Conservation (phyloP, 2,329 filamentous ascomycete species). For the Penicillium nordicum region DNA sequence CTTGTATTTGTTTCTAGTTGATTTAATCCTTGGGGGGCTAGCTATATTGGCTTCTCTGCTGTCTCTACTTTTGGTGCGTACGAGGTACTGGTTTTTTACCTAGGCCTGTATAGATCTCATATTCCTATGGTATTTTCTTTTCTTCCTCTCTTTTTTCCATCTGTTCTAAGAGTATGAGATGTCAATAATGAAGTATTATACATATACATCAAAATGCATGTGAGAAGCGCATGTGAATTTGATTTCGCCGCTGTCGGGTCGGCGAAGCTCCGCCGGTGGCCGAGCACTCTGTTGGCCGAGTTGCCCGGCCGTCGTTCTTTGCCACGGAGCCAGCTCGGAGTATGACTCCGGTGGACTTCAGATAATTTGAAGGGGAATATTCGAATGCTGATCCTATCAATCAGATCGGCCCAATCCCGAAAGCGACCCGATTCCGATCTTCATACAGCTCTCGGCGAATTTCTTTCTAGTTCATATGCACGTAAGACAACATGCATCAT, state of each 20-base stretch:
- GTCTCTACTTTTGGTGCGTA: neutral
- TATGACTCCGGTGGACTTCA: neutral
- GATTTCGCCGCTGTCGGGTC: neutral
- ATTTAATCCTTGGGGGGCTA: neutral
- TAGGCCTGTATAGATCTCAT: neutral
- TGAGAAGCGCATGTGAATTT: neutral
- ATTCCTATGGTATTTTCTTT: too few relatives aligned
- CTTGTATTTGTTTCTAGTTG: constrained; percentile 11
- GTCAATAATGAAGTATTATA: neutral
- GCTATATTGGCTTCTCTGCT: neutral
- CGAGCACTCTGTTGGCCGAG: neutral
- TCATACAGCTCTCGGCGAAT: neutral
- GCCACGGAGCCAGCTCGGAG: neutral
- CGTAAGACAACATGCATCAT: neutral
- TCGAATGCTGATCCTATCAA: neutral
- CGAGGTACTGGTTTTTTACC: neutral
- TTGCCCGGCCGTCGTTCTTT: neutral
- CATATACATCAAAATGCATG: neutral
- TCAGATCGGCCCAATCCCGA: neutral
- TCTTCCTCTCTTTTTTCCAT: neutral
- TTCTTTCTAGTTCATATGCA: neutral
- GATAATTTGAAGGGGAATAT: neutral
- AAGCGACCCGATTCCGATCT: neutral
- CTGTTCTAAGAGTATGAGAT: neutral
- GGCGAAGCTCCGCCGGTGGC: constrained; percentile 1